phyloP scores from a whole-genome alignment of 805 yeast genomes.

The Metschnikowia aberdeeniae region DNA sequence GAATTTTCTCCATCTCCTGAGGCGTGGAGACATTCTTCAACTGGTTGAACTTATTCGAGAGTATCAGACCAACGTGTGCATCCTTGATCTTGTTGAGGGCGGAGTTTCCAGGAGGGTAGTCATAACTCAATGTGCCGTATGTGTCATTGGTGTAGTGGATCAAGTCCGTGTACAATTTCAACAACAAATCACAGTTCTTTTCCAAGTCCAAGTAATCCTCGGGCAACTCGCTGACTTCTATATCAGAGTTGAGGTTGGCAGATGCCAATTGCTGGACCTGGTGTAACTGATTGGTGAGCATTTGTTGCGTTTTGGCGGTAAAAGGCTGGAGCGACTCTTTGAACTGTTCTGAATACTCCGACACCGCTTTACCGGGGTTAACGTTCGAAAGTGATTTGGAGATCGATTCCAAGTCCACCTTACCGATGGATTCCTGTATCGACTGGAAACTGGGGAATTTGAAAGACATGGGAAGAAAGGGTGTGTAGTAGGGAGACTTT shows the following conservation, averaged over 20 bases:
- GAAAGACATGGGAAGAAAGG: conserved; percentile 28
- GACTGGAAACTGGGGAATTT: conserved; percentile 37
- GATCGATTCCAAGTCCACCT: conserved; percentile 33
- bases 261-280: conserved; percentile 41
- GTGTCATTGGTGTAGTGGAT: conserved; percentile 46
- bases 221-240: conserved; percentile 71
- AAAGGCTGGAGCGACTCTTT: conserved; percentile 47
- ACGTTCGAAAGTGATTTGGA: conserved; percentile 35
- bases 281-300: conserved; percentile 60
- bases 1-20: conserved; percentile 59
- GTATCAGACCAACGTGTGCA: conserved; percentile 56
- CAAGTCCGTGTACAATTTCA: conserved; percentile 52
- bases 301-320: conserved; percentile 55
- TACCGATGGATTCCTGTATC: conserved; percentile 40
- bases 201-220: conserved; percentile 67
- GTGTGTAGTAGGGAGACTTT: background rate
- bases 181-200: conserved; percentile 59
- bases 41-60: conserved; percentile 53
- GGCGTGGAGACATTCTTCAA: conserved; percentile 62
- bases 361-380: conserved; percentile 38
- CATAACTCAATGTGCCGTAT: conserved; percentile 71
- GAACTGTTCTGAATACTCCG: conserved; percentile 38
- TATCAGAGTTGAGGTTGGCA: conserved; percentile 30
- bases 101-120: conserved; percentile 66
- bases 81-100: conserved; percentile 55